A percentile compares a stretch with the other conserved stretches of the same genome.
phyloP scores from a whole-genome alignment of 495 filamentous ascomycete genomes.

The Xylaria cubensis region DNA sequence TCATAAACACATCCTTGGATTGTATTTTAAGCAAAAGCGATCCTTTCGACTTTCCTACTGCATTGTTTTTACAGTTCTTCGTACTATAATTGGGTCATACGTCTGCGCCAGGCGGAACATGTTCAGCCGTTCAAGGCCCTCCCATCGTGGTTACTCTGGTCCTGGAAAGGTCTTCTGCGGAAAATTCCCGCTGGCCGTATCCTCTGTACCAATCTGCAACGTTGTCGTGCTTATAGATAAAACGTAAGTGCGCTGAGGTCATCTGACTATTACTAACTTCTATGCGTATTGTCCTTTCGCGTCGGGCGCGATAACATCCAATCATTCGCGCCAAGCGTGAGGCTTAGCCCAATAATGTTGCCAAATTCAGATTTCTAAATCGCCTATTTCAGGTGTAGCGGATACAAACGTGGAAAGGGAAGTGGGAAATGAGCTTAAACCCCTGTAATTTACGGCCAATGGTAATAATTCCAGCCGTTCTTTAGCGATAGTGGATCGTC shows the following conservation, averaged over 20 bases:
- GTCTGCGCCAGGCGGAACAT: not conserved
- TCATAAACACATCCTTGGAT: not conserved
- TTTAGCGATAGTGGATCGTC: not conserved
- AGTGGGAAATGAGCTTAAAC: not conserved
- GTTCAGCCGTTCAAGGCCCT: constrained; percentile 17
- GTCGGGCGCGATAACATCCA: constrained; percentile 20
- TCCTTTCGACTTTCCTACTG: not conserved
- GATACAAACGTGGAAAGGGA: not conserved
- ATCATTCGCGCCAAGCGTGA: constrained; percentile 30
- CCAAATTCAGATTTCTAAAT: constrained; percentile 28
- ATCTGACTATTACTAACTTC: not conserved
- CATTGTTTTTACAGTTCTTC: not conserved
- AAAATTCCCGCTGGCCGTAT: not conserved
- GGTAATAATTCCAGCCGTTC: not conserved
- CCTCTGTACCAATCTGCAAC: not conserved
- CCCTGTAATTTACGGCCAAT: not conserved
- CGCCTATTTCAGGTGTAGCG: not conserved
- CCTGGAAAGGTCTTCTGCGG: not conserved
- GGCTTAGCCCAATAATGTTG: constrained; percentile 32
- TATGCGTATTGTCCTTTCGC: not conserved
- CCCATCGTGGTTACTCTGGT: not conserved
- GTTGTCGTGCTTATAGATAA: not conserved
- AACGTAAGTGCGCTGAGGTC: constrained; percentile 12
- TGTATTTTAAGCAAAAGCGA: not conserved
- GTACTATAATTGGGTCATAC: constrained; percentile 14